Conservation (phyloP, 495 filamentous ascomycete species). For the Tetracladium marchalianum region DNA sequence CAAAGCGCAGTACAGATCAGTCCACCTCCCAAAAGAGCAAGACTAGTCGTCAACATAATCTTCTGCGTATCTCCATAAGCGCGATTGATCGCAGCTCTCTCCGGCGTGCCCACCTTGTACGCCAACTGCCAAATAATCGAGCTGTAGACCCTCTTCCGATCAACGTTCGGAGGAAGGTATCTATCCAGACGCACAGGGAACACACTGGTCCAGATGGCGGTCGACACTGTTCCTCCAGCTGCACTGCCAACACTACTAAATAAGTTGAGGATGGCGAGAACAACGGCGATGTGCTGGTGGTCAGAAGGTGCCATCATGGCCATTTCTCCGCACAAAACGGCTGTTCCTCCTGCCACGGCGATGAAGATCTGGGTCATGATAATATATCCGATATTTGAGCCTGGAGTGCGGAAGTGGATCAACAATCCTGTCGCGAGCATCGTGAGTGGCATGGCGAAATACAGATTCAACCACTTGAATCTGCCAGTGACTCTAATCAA, state of each 20-base stretch:
- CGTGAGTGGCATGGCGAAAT: conserved; percentile 49
- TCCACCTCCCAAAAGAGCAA: conserved; percentile 9
- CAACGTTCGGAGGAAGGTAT: conserved; percentile 43
- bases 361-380: conserved; percentile 76
- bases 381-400: conserved; percentile 50
- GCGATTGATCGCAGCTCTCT: conserved; percentile 49
- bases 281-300: conserved; percentile 57
- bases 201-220: conserved; percentile 57
- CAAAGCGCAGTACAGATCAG: neutral
- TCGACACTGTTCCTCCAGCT: conserved; percentile 51
- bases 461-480: conserved; percentile 42
- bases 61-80: conserved; percentile 44
- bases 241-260: conserved; percentile 56
- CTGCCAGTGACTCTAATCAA: conserved; percentile 40
- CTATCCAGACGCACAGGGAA: conserved; percentile 41
- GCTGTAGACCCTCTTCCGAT: conserved; percentile 42
- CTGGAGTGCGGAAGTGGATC: conserved; percentile 56
- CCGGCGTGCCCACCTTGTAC: conserved; percentile 47
- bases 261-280: conserved; percentile 52
- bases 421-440: conserved; percentile 61
- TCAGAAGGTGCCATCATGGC: conserved; percentile 53
- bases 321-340: conserved; percentile 54
- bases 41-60: conserved; percentile 35
- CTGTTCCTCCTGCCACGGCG: conserved; percentile 50
- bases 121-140: conserved; percentile 44